Evolutionary conservation across 2,329 filamentous ascomycete species (phyloP), one percentile per base, ranked within the genome.

Genomic region (Neonectria sp.): DNA sequence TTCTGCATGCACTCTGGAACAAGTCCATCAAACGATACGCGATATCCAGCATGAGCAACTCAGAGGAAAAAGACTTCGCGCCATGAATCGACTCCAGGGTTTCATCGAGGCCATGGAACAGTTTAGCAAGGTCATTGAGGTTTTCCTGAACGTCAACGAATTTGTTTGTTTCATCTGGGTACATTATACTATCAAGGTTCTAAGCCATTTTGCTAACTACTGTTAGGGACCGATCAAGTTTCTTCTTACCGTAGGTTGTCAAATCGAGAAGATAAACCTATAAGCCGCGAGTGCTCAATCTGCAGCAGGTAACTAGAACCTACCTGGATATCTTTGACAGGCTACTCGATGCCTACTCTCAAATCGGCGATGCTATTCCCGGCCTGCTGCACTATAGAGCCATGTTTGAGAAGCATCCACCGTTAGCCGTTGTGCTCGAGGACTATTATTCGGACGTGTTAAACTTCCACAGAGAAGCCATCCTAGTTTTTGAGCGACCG

Each of bases 361-460:
- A 46, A n/a, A 65, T 68, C 6, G 61, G 60, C 4, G 55, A 60
- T 6, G 49, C 35, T 9, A 59, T 69, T 13, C 64, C 35, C 15
- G 55, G 57, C 2, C 29, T 60, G 2, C n/a, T 60, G 13, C 33
- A 51, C 4, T 65, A 65, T n/a, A 52, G 21, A 49, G 43, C 27
- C 8, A 25, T 35, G 2, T 63, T 68, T 17, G 58, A 65, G 35
- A 63, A 3, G 4, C 29, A 60, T 35, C 24, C 40, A 0, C 13
- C 48, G 1, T 12, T 68, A 17, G 55, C 58, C 3, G 21, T 31
- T 15, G 55, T 63, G 4, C 62, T 68, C 21, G 62, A 65, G 43
- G 58, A 63, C n/a, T 68, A 65, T 25, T 68, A 68, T 13, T 68
- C 46, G 3, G 59, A 68, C 40, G 43, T 70, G 12, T 55, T 70